Conservation (phyloP, 441 rosid genomes). For the Erodium trifolium region DNA sequence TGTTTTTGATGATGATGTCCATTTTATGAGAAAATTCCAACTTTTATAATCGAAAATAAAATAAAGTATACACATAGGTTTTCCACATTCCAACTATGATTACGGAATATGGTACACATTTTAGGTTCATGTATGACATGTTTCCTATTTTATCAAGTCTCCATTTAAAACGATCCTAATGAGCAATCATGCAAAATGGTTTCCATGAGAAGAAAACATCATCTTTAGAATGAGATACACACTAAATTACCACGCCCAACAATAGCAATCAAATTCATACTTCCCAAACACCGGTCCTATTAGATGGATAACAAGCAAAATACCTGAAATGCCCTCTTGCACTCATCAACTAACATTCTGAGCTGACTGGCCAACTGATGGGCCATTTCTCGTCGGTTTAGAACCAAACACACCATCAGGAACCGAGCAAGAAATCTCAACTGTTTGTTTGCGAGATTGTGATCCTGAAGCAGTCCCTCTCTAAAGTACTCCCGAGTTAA, state of each 20-base stretch:
- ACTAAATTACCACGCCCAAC: background rate
- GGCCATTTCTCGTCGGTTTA: conserved; percentile 72
- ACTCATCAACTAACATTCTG: conserved; percentile 75
- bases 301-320: conserved; percentile 4
- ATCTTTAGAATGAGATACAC: background rate
- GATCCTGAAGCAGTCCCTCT: conserved; percentile 73
- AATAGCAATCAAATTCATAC: background rate
- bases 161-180: background rate
- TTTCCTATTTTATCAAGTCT: background rate
- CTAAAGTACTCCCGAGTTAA: conserved; percentile 76
- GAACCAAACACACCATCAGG: conserved; percentile 81
- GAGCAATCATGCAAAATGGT: background rate
- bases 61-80: background rate
- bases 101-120: background rate
- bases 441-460: conserved; percentile 82
- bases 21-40: too few species aligned
- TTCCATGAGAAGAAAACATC: background rate
- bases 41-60: background rate
- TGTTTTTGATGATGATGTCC: too few species aligned
- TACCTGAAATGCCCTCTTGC: conserved; percentile 88
- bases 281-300: background rate
- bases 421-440: conserved; percentile 83
- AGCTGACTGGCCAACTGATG: conserved; percentile 78
- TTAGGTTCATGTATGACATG: background rate
- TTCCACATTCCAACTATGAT: background rate